phyloP scores from a whole-genome alignment of 345 rosid genomes.

The Arabidopsis thaliana region TAIR10.1 NC_003076.8:2768501-2769000 shows the following conservation, averaged over 20 bases:
- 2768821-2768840: conserved; percentile 74
- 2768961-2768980: not conserved
- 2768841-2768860: conserved; percentile 75
- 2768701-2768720: conserved; percentile 22
- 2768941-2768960: conserved; percentile 29
- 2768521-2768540: not conserved
- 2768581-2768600: not conserved
- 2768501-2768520: conserved; percentile 11
- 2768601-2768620: not conserved
- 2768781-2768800: conserved; percentile 98
- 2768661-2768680: conserved; percentile 8
- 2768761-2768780: conserved; percentile 92
- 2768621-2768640: conserved; percentile 31
- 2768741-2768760: conserved; percentile 95
- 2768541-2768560: conserved; percentile 15
- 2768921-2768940: conserved; percentile 27
- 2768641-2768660: conserved; percentile 30
- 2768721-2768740: conserved; percentile 44
- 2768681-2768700: conserved; percentile 14
- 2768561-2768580: conserved; percentile 11
- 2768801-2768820: conserved; percentile 98
- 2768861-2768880: conserved; percentile 87
- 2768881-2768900: conserved; percentile 63
- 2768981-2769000: conserved; percentile 6
- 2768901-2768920: conserved; percentile 85